Evolutionary conservation across 768 basidiomycete genomes (phyloP), one percentile per base, ranked within the genome.

Genomic region (Podaxis mareebaensis): DNA sequence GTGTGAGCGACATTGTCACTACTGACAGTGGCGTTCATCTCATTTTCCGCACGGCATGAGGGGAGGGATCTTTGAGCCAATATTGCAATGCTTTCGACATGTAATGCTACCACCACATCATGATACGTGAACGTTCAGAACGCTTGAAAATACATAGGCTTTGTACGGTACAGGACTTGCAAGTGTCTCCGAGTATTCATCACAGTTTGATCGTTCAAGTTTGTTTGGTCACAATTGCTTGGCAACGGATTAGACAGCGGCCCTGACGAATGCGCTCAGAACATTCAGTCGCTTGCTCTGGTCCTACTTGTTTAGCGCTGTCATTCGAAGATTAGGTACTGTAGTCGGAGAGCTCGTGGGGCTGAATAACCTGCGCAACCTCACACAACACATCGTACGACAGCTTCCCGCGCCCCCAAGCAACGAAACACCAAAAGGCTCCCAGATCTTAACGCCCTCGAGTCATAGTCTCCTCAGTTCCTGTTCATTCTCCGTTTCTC

Each of bases 21-120:
- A 91, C 96, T 52, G 96, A 99, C 67, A 96, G 94, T 68, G 97
- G 97, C 20, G 94, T 98, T 22, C 97, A 99, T 75, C 70, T 99
- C 67, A 91, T 99, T 70, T 78, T 96, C 76, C 85, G 97, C 70
- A 95, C 93, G 58, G 93, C 79, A 17, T 93, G 77, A 85, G 22
- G 17, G 12, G n/a, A 12, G 11, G 5, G 7, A 54, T 36, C 20
- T 6, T 36, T 33, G 33, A 11, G n/a, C 22, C 53, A 24, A 22
- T 51, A 42, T 51, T 48, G 58, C 44, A 48, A 13, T 40, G 20
- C 12, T 24, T 55, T 55, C 20, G 39, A n/a, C 24, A 44, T 42
- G 38, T 40, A 44, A 28, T 22, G 44, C 40, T 57, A 40, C 40
- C 42, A 26, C 53, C 3, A 30, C 30, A 53, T 5, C 53, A 20